Evolutionary conservation across 768 basidiomycete genomes (phyloP).

Genomic region (Pulveroboletus sp.): DNA sequence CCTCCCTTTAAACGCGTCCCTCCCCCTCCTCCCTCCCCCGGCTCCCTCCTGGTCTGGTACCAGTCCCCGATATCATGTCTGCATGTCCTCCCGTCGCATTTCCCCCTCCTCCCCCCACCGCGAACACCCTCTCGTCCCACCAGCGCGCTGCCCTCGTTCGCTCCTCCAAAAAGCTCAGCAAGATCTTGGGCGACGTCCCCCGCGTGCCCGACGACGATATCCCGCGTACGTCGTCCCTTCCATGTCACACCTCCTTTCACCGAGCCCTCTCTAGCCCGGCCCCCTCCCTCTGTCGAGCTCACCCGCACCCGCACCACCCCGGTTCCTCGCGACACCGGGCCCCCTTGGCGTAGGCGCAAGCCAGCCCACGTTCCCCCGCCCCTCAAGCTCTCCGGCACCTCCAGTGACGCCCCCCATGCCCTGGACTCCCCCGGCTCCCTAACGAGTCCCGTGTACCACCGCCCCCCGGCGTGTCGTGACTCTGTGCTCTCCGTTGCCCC

Average conservation of each 20-base stretch:
- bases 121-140: slow-evolving; percentile 45
- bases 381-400: slow-evolving; percentile 13
- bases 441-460: background rate
- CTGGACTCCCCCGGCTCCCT: too few relatives aligned
- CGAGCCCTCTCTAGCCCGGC: background rate
- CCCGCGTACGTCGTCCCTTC: background rate
- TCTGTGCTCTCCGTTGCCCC: slow-evolving; percentile 22
- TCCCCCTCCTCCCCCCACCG: slow-evolving; percentile 49
- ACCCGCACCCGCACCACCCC: background rate
- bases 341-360: slow-evolving; percentile 25
- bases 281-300: background rate
- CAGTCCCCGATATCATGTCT: slow-evolving; percentile 10
- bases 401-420: background rate
- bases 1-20: too few relatives aligned
- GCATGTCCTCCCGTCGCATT: background rate
- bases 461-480: slow-evolving; percentile 1
- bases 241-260: background rate
- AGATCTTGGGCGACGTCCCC: slow-evolving; percentile 56
- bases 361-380: slow-evolving; percentile 26
- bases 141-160: slow-evolving; percentile 56
- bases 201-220: slow-evolving; percentile 41
- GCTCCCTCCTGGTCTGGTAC: slow-evolving; percentile 25
- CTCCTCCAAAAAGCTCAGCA: slow-evolving; percentile 54
- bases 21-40: too few relatives aligned
- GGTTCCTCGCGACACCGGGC: slow-evolving; percentile 5